Base-by-base conservation (phyloP, 164 flowering plant species). In the Magnolia changhungtana region DNA sequence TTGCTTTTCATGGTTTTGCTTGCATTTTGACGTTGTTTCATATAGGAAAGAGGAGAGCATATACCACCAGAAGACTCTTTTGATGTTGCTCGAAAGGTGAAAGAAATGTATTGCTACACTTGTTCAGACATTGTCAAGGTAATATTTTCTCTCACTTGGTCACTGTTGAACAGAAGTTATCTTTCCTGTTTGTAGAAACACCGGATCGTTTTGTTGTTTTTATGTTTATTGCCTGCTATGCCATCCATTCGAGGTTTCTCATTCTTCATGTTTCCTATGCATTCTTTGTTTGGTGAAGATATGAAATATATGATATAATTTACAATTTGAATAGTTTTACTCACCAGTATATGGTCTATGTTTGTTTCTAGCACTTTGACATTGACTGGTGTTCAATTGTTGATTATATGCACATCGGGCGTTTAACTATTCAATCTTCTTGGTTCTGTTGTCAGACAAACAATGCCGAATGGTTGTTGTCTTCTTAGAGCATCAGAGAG, bases 31-130 rank as follows among this genome's bases (percentile, higher is more conserved):
- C 45, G 11, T 79, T 69, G 18, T 79, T 75, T 79, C 50, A 8
- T 87, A 76, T 86, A 94, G 99, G 99, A 96, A 94, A 94, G 99
- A 83, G 99, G 99, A 75, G 99, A 96, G 85, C 87, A 94, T 81
- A 85, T 96, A 68, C 98, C 99, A 69, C 91, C 95, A 23, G 99
- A 96, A 80, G 99, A 94, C 73, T 92, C 98, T 74, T 90, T 94
- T 82, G 99, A 96, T 81, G 98, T 94, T 67, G 99, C 99, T 71
- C 91, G 98, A 52, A 90, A 91, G 88, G 92, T 96, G 83, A 96
- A 96, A 85, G 99, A 96, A 87, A 89, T 81, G 81, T 87, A 90
- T 85, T 91, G 98, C 84, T 94, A 96, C 80, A 96, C 99, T 77
- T 83, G 87, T 81, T 94, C 98, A 20, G 99, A 96, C 78, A 93